Evolutionary conservation across 306 rosid genomes (phyloP).

Genomic region (Echinosophora koreensis): DNA sequence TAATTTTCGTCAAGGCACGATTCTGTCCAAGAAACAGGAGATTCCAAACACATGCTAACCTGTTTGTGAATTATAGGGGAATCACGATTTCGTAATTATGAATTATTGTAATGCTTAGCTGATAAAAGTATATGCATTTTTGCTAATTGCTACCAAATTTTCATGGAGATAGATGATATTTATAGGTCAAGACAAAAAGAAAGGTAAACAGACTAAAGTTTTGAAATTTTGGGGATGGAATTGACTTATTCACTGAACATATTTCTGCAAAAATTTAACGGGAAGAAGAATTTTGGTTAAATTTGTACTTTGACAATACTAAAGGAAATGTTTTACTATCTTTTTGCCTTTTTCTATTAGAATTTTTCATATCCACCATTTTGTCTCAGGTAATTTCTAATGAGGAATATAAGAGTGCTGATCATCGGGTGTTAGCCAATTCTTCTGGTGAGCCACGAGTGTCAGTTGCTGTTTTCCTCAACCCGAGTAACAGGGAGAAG

Average conservation of each 20-base stretch:
- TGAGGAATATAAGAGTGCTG: conserved; percentile 73
- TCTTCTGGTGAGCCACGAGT: conserved; percentile 56
- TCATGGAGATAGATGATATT: not conserved
- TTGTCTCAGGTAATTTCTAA: conserved; percentile 64
- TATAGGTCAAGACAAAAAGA: not conserved
- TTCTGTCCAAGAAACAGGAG: no score
- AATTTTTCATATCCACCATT: conserved; percentile 6
- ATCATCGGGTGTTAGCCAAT: conserved; percentile 82
- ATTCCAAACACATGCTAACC: no score
- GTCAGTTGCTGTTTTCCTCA: conserved; percentile 61
- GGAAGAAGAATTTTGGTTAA: not conserved
- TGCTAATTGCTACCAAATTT: not conserved
- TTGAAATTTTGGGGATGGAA: not conserved
- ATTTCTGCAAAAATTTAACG: not conserved
- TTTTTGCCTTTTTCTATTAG: not conserved
- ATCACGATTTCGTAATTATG: no score
- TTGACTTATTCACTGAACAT: not conserved
- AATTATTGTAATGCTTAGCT: not conserved
- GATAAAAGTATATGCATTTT: not conserved
- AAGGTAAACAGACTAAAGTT: not conserved
- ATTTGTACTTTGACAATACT: not conserved
- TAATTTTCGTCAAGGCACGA: no score
- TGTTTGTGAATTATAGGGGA: no score
- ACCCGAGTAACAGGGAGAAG: conserved; percentile 61
- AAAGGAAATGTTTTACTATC: not conserved